phyloP scores from a whole-genome alignment of 2,329 filamentous ascomycete species.

The Corinectria fuckeliana region DNA sequence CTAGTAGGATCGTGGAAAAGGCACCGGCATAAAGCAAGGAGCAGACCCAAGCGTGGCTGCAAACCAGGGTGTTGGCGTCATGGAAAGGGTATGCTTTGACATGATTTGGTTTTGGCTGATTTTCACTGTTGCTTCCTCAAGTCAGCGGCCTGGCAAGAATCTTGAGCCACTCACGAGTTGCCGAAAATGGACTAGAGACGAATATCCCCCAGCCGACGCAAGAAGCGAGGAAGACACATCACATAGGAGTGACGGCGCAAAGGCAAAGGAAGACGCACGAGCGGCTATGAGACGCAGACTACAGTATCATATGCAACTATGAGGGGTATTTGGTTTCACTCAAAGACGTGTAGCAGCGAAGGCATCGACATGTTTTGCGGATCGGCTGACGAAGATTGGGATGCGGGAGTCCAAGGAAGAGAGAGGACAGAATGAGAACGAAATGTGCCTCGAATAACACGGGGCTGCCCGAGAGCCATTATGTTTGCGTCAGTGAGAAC shows the following conservation, averaged over 20 bases:
- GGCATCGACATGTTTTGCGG: background rate
- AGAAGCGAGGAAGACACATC: conserved; percentile 30
- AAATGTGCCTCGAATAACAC: background rate
- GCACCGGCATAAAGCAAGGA: conserved; percentile 6
- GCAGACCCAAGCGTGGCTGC: background rate
- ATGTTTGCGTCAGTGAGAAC: background rate
- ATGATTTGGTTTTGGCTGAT: conserved; percentile 20
- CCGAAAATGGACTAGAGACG: background rate
- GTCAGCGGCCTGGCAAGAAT: conserved; percentile 10
- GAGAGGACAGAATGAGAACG: background rate
- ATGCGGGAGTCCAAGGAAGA: background rate
- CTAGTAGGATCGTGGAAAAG: conserved; percentile 1
- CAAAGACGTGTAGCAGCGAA: background rate
- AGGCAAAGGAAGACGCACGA: conserved; percentile 9
- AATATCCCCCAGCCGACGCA: conserved; percentile 13
- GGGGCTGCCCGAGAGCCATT: background rate
- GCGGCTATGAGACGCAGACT: background rate
- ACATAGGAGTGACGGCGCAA: conserved; percentile 38
- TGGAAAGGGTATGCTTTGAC: conserved; percentile 11
- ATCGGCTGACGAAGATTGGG: background rate
- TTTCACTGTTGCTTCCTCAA: conserved; percentile 17
- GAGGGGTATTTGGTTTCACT: background rate
- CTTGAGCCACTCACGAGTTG: conserved; percentile 4
- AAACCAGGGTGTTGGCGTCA: conserved; percentile 13
- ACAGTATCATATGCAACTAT: background rate